Conservation (phyloP, 345 rosid species). For the Citrus australasica region DNA sequence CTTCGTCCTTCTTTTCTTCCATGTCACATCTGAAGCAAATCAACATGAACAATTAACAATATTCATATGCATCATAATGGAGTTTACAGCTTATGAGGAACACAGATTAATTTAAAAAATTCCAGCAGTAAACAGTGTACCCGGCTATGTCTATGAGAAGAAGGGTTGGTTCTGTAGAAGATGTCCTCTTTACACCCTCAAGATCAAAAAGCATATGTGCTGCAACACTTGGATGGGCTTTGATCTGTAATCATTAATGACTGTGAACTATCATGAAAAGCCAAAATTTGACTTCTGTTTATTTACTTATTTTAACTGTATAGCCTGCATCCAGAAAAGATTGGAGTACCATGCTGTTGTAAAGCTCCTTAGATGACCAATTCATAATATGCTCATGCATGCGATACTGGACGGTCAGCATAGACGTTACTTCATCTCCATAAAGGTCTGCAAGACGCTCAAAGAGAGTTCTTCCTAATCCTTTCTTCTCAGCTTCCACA, state of each 20-base stretch:
- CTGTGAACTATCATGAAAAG: not conserved
- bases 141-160: constrained; percentile 86
- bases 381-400: constrained; percentile 98
- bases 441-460: constrained; percentile 81
- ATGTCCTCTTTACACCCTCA: constrained; percentile 56
- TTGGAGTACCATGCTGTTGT: constrained; percentile 56
- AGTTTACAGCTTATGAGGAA: not conserved
- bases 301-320: constrained; percentile 2
- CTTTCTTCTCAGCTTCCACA: constrained; percentile 91
- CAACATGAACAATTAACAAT: constrained; percentile 1
- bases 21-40: constrained; percentile 71
- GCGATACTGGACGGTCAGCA: constrained; percentile 97
- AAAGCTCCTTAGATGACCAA: constrained; percentile 95
- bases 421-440: constrained; percentile 73
- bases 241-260: constrained; percentile 39
- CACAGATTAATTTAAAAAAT: not conserved
- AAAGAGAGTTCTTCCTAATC: constrained; percentile 90
- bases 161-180: constrained; percentile 81
- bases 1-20: constrained; percentile 99
- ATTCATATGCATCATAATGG: not conserved
- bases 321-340: constrained; percentile 4
- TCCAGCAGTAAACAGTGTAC: constrained; percentile 26
- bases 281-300: not conserved
- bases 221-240: constrained; percentile 86
- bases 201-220: constrained; percentile 82